phyloP scores from a whole-genome alignment of 2,329 filamentous ascomycete genomes.

The Domatiomyces catenatus region DNA sequence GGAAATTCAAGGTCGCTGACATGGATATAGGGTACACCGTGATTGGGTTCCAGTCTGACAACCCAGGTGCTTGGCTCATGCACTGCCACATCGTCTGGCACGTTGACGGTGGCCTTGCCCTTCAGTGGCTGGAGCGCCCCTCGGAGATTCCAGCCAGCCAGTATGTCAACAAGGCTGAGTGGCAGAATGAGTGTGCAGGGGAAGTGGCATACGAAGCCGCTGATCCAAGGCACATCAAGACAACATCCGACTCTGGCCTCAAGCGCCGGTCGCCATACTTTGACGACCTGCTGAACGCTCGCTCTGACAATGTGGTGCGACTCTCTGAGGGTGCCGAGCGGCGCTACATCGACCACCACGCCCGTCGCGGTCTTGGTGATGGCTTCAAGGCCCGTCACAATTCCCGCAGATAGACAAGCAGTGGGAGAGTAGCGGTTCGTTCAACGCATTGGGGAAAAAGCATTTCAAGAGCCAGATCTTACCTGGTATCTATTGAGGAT shows the following conservation, averaged over 20 bases:
- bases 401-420: not conserved
- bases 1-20: constrained; percentile 17
- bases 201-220: constrained; percentile 6
- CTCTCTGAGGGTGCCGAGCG: constrained; percentile 1
- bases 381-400: not conserved
- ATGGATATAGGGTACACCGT: constrained; percentile 41
- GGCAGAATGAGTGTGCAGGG: constrained; percentile 12
- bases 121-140: constrained; percentile 25
- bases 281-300: constrained; percentile 3
- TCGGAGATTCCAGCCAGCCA: constrained; percentile 6
- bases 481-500: not conserved
- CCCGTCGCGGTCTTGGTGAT: not conserved
- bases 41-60: constrained; percentile 34
- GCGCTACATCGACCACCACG: constrained; percentile 3
- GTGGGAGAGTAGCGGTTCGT: not conserved
- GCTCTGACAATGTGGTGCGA: constrained; percentile 5
- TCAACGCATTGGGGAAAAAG: not conserved
- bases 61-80: constrained; percentile 49
- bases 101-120: constrained; percentile 46
- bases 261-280: constrained; percentile 7
- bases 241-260: constrained; percentile 9
- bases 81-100: constrained; percentile 77
- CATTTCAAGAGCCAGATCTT: not conserved
- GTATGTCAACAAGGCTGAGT: constrained; percentile 9
- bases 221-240: constrained; percentile 5